phyloP scores from a whole-genome alignment of 257 asterid genomes.

The Fraxinus cuspidata region DNA sequence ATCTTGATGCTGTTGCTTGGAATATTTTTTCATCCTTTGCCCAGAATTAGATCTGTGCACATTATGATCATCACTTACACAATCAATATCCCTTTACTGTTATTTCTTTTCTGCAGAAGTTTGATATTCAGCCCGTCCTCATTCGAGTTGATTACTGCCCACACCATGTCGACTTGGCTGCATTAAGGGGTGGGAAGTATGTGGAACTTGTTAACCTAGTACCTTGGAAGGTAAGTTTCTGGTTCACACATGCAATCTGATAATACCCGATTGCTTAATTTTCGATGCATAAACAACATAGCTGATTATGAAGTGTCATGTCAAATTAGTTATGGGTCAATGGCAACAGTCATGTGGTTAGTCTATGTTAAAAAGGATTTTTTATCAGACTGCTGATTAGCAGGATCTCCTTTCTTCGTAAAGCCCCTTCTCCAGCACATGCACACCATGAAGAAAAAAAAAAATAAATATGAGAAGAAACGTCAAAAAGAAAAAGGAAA shows the following conservation, averaged over 20 bases:
- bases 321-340: neutral
- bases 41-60: neutral
- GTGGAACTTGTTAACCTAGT: constrained; percentile 95
- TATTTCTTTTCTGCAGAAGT: constrained; percentile 68
- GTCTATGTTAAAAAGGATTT: neutral
- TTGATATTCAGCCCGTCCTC: constrained; percentile 79
- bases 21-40: neutral
- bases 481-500: neutral
- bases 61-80: constrained; percentile 9
- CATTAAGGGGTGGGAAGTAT: constrained; percentile 92
- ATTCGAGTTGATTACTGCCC: constrained; percentile 94
- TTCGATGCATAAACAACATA: neutral
- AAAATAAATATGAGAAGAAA: neutral
- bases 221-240: constrained; percentile 89
- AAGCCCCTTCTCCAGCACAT: neutral
- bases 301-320: neutral
- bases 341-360: neutral
- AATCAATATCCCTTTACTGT: constrained; percentile 15
- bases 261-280: neutral
- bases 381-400: neutral
- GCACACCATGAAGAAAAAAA: neutral
- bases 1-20: constrained; percentile 18
- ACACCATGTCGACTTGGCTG: constrained; percentile 83
- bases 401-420: neutral
- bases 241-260: constrained; percentile 7